Conservation (phyloP, 169 alveolate species). For the Theileria parva region DNA sequence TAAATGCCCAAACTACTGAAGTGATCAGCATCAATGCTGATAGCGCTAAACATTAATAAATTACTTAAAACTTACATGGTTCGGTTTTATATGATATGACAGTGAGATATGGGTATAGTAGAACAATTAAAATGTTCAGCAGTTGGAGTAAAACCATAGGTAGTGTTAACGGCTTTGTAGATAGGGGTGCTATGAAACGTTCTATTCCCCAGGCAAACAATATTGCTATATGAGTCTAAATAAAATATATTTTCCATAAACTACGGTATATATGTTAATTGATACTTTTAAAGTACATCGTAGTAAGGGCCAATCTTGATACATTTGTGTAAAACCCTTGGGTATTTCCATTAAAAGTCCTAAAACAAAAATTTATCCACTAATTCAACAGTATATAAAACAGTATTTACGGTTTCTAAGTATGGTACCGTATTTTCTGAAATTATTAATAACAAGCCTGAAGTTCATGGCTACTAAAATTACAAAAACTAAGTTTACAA, state of each 20-base stretch:
- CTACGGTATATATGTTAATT: not conserved
- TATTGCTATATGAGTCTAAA: conserved; percentile 70
- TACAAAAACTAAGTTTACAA: conserved; percentile 81
- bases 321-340: conserved; percentile 58
- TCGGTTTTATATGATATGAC: conserved; percentile 77
- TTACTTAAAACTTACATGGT: conserved; percentile 62
- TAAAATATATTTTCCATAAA: not conserved
- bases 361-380: conserved; percentile 5
- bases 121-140: conserved; percentile 74
- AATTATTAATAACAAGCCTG: conserved; percentile 83
- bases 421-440: conserved; percentile 83
- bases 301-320: conserved; percentile 60
- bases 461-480: conserved; percentile 83
- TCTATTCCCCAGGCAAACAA: conserved; percentile 80
- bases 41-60: conserved; percentile 30
- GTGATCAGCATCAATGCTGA: conserved; percentile 80
- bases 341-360: conserved; percentile 73
- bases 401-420: too few species aligned
- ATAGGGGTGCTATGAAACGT: conserved; percentile 72
- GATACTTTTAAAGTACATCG: conserved; percentile 54
- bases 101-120: conserved; percentile 81
- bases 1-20: conserved; percentile 87
- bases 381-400: not conserved
- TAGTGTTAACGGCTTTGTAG: conserved; percentile 65
- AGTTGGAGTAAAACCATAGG: conserved; percentile 73